Evolutionary conservation across 305 asterid genomes (phyloP).

Genomic region (Fraxinus sp.): DNA sequence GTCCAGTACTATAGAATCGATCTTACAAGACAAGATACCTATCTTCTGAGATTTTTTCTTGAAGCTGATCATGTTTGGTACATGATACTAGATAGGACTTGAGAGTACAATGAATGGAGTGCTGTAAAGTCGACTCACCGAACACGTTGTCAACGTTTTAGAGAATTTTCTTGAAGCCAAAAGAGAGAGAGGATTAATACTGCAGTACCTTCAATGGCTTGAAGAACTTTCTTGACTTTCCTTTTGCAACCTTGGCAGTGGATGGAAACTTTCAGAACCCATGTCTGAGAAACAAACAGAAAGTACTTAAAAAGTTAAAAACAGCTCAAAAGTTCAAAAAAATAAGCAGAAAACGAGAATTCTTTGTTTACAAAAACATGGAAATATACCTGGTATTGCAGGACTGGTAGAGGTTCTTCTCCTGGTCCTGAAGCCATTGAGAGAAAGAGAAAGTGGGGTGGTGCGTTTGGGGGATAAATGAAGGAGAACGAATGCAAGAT

Average conservation of each 20-base stretch:
- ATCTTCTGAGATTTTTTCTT: background rate
- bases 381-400: slow-evolving; percentile 54
- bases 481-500: slow-evolving; percentile 22
- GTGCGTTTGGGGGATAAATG: background rate
- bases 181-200: background rate
- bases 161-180: background rate
- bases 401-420: slow-evolving; percentile 43
- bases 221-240: slow-evolving; percentile 77
- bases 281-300: slow-evolving; percentile 47
- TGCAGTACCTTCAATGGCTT: slow-evolving; percentile 61
- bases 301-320: background rate
- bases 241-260: slow-evolving; percentile 86
- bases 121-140: background rate
- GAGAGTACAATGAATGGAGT: background rate
- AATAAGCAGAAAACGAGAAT: background rate
- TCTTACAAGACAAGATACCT: background rate
- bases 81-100: background rate
- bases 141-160: background rate
- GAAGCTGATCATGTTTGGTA: background rate
- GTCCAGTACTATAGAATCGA: background rate
- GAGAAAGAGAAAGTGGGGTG: slow-evolving; percentile 1
- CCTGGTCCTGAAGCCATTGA: slow-evolving; percentile 48
- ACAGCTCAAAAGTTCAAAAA: background rate
- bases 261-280: slow-evolving; percentile 77
- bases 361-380: background rate